Conservation (phyloP, 305 asterid species). For the Rubia peregrina region DNA sequence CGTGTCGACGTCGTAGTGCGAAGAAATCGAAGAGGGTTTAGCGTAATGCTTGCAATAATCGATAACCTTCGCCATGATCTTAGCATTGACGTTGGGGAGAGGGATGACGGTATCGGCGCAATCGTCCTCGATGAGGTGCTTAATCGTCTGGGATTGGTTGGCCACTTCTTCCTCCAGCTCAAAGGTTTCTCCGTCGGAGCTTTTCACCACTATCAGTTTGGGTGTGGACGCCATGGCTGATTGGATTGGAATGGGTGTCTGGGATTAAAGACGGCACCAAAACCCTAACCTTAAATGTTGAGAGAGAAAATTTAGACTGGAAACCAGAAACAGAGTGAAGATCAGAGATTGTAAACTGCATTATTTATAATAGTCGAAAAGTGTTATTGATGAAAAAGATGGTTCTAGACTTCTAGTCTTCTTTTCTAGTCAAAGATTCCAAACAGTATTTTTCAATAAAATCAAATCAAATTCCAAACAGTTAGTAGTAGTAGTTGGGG, state of each 20-base stretch:
- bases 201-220: slow-evolving; percentile 33
- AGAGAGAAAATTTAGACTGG: background rate
- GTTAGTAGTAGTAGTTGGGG: too few species aligned
- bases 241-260: background rate
- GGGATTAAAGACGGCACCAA: background rate
- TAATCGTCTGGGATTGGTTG: slow-evolving; percentile 41
- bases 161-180: slow-evolving; percentile 49
- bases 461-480: too few species aligned
- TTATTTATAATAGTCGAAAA: too few species aligned
- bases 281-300: slow-evolving; percentile 15
- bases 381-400: too few species aligned
- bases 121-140: slow-evolving; percentile 48
- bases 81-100: slow-evolving; percentile 44
- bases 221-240: slow-evolving; percentile 26
- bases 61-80: slow-evolving; percentile 46
- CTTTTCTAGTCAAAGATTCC: too few species aligned
- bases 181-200: slow-evolving; percentile 48
- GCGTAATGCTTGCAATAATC: slow-evolving; percentile 54
- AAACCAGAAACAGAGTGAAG: too few species aligned
- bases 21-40: slow-evolving; percentile 19
- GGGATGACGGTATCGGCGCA: slow-evolving; percentile 46
- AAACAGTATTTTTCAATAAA: too few species aligned
- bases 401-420: too few species aligned
- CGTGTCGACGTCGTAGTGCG: slow-evolving; percentile 17
- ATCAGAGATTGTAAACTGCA: background rate